phyloP scores from a whole-genome alignment of 1,284 basidiomycete species.

The Xerocomus amazonicus region DNA sequence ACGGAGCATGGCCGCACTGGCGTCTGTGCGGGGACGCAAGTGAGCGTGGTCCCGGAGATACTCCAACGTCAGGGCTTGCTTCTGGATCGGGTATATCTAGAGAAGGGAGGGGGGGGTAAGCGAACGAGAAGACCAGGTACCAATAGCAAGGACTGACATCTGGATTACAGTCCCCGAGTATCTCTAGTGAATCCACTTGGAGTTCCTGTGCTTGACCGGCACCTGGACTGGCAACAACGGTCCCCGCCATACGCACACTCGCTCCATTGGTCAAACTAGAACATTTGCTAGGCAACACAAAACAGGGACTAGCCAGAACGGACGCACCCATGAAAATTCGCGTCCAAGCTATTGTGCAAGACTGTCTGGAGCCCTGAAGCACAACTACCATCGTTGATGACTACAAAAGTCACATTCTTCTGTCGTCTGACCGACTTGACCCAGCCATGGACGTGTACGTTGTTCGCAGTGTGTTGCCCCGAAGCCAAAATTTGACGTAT shows the following conservation, averaged over 20 bases:
- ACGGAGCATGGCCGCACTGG: conserved; percentile 70
- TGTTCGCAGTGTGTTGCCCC: conserved; percentile 9
- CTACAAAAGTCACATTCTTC: conserved; percentile 83
- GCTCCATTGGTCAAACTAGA: conserved; percentile 67
- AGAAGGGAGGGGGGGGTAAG: conserved; percentile 7
- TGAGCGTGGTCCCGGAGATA: conserved; percentile 83
- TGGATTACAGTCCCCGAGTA: conserved; percentile 75
- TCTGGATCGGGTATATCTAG: conserved; percentile 84
- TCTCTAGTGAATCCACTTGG: conserved; percentile 57
- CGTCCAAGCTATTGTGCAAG: conserved; percentile 36
- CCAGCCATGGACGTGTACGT: conserved; percentile 67
- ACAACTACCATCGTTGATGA: conserved; percentile 79
- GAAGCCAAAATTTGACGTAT: conserved; percentile 54
- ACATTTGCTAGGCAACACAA: not conserved
- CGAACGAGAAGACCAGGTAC: not conserved
- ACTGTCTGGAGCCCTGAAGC: conserved; percentile 74
- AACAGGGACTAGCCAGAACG: not conserved
- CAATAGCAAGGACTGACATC: conserved; percentile 46
- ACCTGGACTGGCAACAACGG: conserved; percentile 63
- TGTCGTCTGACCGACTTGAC: conserved; percentile 80
- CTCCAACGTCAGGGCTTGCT: conserved; percentile 70
- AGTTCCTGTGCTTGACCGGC: conserved; percentile 73
- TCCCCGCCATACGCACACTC: conserved; percentile 66
- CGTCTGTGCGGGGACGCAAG: conserved; percentile 74
- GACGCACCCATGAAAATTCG: conserved; percentile 18